Base-by-base conservation (phyloP, 1,284 basidiomycete genomes). In the Vanrija sp. region DNA sequence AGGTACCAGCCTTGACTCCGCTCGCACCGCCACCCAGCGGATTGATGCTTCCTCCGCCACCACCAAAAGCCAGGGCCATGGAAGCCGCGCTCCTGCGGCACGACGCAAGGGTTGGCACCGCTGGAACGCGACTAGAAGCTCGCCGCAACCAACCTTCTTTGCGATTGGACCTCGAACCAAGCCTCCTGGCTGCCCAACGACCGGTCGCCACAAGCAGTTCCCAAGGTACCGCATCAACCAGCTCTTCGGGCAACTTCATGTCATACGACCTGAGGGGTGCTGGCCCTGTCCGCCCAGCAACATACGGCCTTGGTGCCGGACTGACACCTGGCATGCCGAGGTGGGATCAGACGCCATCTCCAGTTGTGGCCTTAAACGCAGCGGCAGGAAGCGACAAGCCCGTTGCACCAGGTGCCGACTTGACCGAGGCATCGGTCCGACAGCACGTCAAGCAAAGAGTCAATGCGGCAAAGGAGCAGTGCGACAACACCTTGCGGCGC, bases 391-490 rank as follows among this genome's bases (percentile, higher is more conserved):
- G 31, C 19, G 56, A 49, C 54, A 50, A 47, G 45, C 64, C 67
- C 0, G 68, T 71, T 3, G 66, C 69, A 6, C 67, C 67, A 9
- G 69, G 66, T 18, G 65, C 68, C 0, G 72, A 71, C 4, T 56
- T 76, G 31, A 74, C 72, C 6, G 60, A 71, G 7, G 66, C 89
- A 42, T 95, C 93, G 66, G 93, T 98, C 57, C 83, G 89, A 52
- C 84, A 91, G 55, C 94, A 98, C 78, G 90, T 98, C 66, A 90
- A 89, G 45, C 85, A 92, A 64, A 87, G 95, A 51, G 85, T 98
- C 72, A 88, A 88, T 74, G 87, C 87, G 1, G 93, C 95, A 54
- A 98, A 98, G 79, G 85, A 88, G 51, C 88, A 89, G 62, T 98
- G 95, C 79, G 93, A 98, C 82, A 88, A 88, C 77, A 92, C 96